Evolutionary conservation across 2,329 filamentous ascomycete genomes (phyloP).

Genomic region (Colletotrichum truncatum): DNA sequence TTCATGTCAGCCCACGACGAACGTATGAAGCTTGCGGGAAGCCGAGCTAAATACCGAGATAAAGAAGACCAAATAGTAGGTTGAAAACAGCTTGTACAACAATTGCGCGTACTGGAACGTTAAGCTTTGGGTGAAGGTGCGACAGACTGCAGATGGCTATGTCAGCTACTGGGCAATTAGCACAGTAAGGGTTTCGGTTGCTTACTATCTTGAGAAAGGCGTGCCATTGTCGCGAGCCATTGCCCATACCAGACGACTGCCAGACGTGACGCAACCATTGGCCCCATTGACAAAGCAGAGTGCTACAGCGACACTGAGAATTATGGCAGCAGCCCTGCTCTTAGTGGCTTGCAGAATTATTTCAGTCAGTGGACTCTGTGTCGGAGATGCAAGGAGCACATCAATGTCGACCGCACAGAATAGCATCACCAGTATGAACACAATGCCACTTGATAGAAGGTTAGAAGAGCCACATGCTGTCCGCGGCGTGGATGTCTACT

Average conservation of each 20-base stretch:
- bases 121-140: conserved; percentile 45
- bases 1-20: background rate
- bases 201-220: conserved; percentile 14
- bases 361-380: conserved; percentile 53
- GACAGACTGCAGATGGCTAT: background rate
- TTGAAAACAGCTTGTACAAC: conserved; percentile 52
- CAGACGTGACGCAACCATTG: conserved; percentile 44
- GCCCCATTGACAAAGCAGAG: conserved; percentile 40
- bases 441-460: conserved; percentile 40
- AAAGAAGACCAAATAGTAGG: conserved; percentile 54
- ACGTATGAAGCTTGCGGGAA: background rate
- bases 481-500: background rate
- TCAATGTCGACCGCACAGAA: conserved; percentile 52
- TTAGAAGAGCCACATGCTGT: background rate
- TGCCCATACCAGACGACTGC: conserved; percentile 47
- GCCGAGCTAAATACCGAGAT: conserved; percentile 42
- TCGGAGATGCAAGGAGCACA: conserved; percentile 46
- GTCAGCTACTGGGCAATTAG: background rate
- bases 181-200: too few relatives aligned
- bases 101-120: conserved; percentile 53
- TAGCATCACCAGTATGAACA: conserved; percentile 51
- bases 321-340: conserved; percentile 35
- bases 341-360: conserved; percentile 43
- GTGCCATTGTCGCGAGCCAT: conserved; percentile 47
- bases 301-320: conserved; percentile 39